Evolutionary conservation across 345 rosid genomes (phyloP), one percentile per base, ranked within the genome.

Genomic region (Eucalyptus curtisii): DNA sequence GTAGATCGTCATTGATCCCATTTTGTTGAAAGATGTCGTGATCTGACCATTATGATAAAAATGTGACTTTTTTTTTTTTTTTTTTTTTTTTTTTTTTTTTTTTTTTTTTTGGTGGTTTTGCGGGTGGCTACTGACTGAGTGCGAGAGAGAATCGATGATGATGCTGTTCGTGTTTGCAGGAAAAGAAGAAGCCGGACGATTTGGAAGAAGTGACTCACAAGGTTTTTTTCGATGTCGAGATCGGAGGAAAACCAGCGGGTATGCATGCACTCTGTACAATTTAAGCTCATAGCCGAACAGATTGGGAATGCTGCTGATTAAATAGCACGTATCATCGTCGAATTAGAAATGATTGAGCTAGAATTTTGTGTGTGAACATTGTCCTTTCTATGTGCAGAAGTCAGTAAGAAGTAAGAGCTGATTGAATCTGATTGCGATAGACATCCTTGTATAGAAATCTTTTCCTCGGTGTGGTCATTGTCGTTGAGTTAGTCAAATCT

Each of bases 171-270:
- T 52, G 57, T 82, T 14, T 53, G 80, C 55, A 90, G 90, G 89
- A 94, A 96, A 95, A 91, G 19, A 93, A 87, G 91, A 90, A 90
- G n/a, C 49, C 89, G 3, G 94, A 90, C 88, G 94, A 95, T 87
- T 89, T 92, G 87, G 96, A 95, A 45, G 94, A 90, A 90, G 93
- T 97, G 79, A 98, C 99, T 5, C 96, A 94, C 91, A 94, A 95
- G 92, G 99, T 98, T 89, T 98, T 91, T 91, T 98, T 98, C 88
- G 99, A 98, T 87, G 90, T 98, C 81, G 94, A 98, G 92, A 95
- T 97, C 88, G 96, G 91, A 91, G 99, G 99, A 87, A 94, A 95
- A 89, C 93, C 97, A 19, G 93, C 93, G 52, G 99, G 99, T 98
- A 90, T 81, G 90, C 86, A 90, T 81, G 90, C 81, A 33, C 81